These are phyloP conservation scores for Phytophthora vignae DNA, from an alignment of 352 stramenopile genomes.

Conservation along the genomic window DNA sequence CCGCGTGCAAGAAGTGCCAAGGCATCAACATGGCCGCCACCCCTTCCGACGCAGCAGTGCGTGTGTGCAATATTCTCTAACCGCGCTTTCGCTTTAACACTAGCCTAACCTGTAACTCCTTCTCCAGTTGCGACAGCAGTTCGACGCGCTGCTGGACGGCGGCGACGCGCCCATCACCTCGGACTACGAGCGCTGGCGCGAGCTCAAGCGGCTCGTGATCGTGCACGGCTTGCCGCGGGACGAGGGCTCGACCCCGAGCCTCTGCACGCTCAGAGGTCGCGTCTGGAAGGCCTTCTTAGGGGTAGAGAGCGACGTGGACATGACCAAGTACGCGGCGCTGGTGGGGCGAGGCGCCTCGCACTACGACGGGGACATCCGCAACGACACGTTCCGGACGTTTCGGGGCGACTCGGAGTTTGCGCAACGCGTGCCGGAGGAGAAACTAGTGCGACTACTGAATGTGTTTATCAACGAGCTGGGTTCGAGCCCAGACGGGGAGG, in stretches of 20 bases:
- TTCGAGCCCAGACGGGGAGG: constrained; percentile 29
- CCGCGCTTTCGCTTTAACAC: not conserved
- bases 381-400: constrained; percentile 94
- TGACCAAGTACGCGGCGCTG: constrained; percentile 71
- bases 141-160: constrained; percentile 32
- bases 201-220: constrained; percentile 87
- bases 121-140: constrained; percentile 28
- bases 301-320: constrained; percentile 68
- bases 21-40: not conserved
- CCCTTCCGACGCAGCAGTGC: not conserved
- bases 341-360: constrained; percentile 78
- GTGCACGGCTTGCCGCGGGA: constrained; percentile 76
- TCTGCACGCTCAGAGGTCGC: constrained; percentile 78
- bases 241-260: constrained; percentile 33
- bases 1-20: not conserved
- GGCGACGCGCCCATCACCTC: constrained; percentile 47
- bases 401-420: constrained; percentile 89
- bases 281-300: constrained; percentile 92
- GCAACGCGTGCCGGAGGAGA: constrained; percentile 89
- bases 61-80: not conserved
- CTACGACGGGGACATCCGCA: constrained; percentile 90
- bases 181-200: constrained; percentile 80
- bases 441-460: constrained; percentile 92
- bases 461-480: constrained; percentile 91
- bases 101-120: not conserved